phyloP scores from a whole-genome alignment of 2,329 filamentous ascomycete species.

The Byssoonygena ceratinophila region DNA sequence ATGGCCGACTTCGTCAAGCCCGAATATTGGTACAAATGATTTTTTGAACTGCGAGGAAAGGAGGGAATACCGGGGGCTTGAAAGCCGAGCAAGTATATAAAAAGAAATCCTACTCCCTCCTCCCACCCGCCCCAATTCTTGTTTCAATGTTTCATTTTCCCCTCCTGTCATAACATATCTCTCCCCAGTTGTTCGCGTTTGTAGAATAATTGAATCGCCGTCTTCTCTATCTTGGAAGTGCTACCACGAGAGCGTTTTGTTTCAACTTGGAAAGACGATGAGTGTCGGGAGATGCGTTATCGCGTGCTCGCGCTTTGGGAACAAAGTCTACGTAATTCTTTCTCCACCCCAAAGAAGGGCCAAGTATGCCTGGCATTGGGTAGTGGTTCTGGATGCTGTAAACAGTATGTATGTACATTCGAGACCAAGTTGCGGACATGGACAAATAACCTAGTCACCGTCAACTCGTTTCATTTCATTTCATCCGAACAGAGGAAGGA shows the following conservation, averaged over 20 bases:
- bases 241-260: background rate
- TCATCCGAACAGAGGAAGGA: too few species aligned
- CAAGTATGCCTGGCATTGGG: too few species aligned
- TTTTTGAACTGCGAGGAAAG: constrained; percentile 12
- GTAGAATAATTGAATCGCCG: constrained; percentile 13
- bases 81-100: background rate
- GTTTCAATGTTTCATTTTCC: constrained; percentile 1
- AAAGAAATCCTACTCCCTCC: too few species aligned
- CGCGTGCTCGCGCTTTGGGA: background rate
- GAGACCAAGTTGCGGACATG: too few species aligned
- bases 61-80: constrained; percentile 1
- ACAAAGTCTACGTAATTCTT: background rate
- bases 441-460: too few species aligned
- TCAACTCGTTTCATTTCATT: too few species aligned
- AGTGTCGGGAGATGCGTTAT: background rate
- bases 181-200: background rate
- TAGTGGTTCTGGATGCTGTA: too few species aligned
- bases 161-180: background rate
- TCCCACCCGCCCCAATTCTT: too few species aligned
- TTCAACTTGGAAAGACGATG: background rate
- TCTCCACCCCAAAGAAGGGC: too few species aligned
- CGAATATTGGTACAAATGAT: constrained; percentile 68
- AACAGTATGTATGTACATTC: too few species aligned
- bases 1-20: constrained; percentile 94
- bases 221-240: background rate